Conservation (phyloP, 106 monocot species). For the Iris macrosiphon region DNA sequence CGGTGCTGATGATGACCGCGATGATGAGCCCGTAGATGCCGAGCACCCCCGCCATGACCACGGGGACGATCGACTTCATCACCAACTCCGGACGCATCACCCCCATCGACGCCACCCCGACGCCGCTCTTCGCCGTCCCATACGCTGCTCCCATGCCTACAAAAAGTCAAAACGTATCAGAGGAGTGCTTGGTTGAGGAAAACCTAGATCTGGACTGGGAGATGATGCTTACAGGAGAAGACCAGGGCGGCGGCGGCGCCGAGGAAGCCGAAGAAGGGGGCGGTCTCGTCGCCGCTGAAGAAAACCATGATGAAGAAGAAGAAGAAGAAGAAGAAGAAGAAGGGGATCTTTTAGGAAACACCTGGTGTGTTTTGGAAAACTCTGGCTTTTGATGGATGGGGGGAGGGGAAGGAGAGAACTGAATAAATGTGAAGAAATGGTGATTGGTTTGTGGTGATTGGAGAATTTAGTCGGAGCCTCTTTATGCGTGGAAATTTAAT, state of each 20-base stretch:
- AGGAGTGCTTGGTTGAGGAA: too few species aligned
- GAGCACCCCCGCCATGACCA: conserved; percentile 35
- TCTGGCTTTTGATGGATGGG: too few species aligned
- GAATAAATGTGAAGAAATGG: too few species aligned
- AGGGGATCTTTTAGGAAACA: too few species aligned
- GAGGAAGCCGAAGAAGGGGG: conserved; percentile 66
- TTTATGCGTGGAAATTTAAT: too few species aligned
- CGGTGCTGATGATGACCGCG: conserved; percentile 44
- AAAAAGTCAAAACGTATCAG: conserved; percentile 6
- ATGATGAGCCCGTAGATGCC: conserved; percentile 31
- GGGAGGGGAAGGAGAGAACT: too few species aligned
- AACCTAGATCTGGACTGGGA: too few species aligned
- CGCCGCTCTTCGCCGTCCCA: conserved; percentile 30
- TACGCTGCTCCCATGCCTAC: conserved; percentile 29
- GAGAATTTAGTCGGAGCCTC: too few species aligned
- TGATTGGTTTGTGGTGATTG: too few species aligned
- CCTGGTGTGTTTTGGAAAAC: too few species aligned
- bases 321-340: too few species aligned
- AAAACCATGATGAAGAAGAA: conserved; percentile 8
- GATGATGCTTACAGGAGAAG: conserved; percentile 42
- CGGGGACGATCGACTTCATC: conserved; percentile 40
- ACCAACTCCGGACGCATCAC: conserved; percentile 32
- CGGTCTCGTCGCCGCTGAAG: conserved; percentile 55
- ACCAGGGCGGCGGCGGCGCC: conserved; percentile 60
- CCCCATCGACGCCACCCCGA: conserved; percentile 37